Percentiles rank a stretch among this genome's conserved stretches.
phyloP scores from a whole-genome alignment of 495 filamentous ascomycete species.

The Apodospora peruviana region DNA sequence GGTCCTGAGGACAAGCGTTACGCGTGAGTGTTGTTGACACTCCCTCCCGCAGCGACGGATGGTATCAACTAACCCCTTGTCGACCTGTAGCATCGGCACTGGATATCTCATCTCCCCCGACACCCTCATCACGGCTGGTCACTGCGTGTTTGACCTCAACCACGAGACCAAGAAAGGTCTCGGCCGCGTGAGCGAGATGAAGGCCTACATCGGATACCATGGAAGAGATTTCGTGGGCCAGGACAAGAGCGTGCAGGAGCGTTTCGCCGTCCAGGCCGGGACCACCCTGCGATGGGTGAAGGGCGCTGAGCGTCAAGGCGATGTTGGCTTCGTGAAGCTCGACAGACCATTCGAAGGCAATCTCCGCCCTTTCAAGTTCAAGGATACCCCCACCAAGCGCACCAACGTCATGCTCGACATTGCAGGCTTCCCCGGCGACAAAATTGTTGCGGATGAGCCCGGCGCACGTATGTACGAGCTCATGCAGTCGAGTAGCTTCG shows the following conservation, averaged over 20 bases:
- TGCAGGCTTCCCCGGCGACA: slow-evolving; percentile 38
- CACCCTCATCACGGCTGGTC: slow-evolving; percentile 34
- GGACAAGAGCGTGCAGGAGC: slow-evolving; percentile 26
- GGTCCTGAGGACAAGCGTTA: slow-evolving; percentile 9
- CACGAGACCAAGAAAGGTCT: slow-evolving; percentile 17
- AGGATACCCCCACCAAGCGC: slow-evolving; percentile 24
- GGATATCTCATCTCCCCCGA: slow-evolving; percentile 34
- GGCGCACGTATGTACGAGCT: slow-evolving; percentile 37
- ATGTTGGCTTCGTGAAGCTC: slow-evolving; percentile 35
- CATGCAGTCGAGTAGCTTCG: slow-evolving; percentile 23
- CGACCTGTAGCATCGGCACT: slow-evolving; percentile 33
- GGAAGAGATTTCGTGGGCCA: slow-evolving; percentile 20
- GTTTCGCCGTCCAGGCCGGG: slow-evolving; percentile 26
- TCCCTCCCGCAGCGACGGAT: no score
- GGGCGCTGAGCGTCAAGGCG: slow-evolving; percentile 18
- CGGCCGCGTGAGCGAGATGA: slow-evolving; percentile 25
- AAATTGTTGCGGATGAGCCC: slow-evolving; percentile 23
- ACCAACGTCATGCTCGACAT: slow-evolving; percentile 28
- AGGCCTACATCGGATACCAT: slow-evolving; percentile 35
- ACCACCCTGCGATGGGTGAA: slow-evolving; percentile 33
- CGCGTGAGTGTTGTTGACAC: no score
- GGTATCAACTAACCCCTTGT: no score
- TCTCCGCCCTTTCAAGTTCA: slow-evolving; percentile 22
- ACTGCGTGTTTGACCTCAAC: slow-evolving; percentile 34
- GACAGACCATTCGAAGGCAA: slow-evolving; percentile 31